Conservation (phyloP, 345 rosid genomes). For the Acer negundo region DNA sequence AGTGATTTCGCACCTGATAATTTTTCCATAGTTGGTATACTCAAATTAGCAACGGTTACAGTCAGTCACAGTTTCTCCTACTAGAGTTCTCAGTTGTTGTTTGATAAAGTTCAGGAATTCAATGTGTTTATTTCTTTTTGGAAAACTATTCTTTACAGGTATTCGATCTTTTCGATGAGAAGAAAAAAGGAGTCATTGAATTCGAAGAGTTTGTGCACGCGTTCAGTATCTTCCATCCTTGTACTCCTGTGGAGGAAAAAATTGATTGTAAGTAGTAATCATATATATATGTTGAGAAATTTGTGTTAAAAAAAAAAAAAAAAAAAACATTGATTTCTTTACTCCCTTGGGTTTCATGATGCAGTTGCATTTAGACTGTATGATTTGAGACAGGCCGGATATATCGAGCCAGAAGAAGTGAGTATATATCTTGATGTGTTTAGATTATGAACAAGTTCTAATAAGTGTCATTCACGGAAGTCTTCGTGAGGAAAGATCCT, state of each 20-base stretch:
- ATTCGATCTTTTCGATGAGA: slow-evolving; percentile 41
- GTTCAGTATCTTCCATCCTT: slow-evolving; percentile 40
- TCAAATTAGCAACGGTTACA: too few species aligned
- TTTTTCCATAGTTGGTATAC: too few species aligned
- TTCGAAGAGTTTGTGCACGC: slow-evolving; percentile 39
- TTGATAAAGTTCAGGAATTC: neutral
- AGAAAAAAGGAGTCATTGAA: slow-evolving; percentile 39
- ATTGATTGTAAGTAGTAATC: slow-evolving; percentile 34
- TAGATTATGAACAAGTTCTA: neutral
- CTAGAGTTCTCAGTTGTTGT: too few species aligned
- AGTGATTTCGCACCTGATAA: too few species aligned
- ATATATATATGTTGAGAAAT: neutral
- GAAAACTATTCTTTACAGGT: slow-evolving; percentile 20
- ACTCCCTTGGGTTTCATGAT: slow-evolving; percentile 7
- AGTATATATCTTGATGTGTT: slow-evolving; percentile 16
- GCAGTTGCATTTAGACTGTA: slow-evolving; percentile 47
- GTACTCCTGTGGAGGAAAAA: slow-evolving; percentile 32
- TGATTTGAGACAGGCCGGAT: slow-evolving; percentile 42
- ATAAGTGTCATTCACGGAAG: too few species aligned
- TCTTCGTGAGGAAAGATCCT: neutral
- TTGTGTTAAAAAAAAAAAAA: slow-evolving; percentile 6
- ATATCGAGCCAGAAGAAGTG: slow-evolving; percentile 43
- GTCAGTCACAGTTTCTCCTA: too few species aligned
- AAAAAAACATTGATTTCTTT: neutral
- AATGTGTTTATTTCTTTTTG: neutral